A percentile compares a stretch with the other conserved stretches of the same genome.
phyloP scores from a whole-genome alignment of 73 alveolate species.

The Paramecium pentaurelia region DNA sequence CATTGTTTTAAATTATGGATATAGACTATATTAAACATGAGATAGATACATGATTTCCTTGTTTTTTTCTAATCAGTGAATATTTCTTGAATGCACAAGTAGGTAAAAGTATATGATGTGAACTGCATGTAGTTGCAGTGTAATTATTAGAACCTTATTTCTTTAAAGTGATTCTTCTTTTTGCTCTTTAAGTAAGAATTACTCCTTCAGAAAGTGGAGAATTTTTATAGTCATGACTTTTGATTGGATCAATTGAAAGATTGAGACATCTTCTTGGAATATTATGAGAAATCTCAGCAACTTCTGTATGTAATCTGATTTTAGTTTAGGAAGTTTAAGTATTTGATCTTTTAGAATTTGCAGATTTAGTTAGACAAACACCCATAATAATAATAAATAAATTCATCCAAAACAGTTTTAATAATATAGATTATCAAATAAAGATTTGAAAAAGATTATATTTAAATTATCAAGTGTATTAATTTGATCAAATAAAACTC shows the following conservation, averaged over 20 bases:
- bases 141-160: background rate
- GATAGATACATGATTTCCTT: background rate
- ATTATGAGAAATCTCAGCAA: background rate
- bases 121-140: background rate
- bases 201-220: background rate
- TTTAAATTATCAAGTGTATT: too few relatives aligned
- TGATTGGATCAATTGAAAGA: background rate
- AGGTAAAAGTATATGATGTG: background rate
- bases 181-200: background rate
- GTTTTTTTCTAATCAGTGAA: background rate
- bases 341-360: background rate
- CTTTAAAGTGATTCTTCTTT: background rate
- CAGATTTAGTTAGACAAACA: background rate
- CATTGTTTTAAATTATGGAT: background rate
- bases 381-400: background rate
- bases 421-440: too few relatives aligned
- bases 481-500: too few relatives aligned
- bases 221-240: background rate
- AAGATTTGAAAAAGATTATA: too few relatives aligned
- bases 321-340: background rate
- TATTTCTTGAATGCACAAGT: background rate
- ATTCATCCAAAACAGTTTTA: too few relatives aligned
- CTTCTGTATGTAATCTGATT: background rate
- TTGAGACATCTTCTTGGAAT: background rate
- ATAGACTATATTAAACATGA: background rate